These are phyloP conservation scores for Trifolium subterraneum DNA, from an alignment of 306 rosid genomes.

Conservation along the genomic window DNA sequence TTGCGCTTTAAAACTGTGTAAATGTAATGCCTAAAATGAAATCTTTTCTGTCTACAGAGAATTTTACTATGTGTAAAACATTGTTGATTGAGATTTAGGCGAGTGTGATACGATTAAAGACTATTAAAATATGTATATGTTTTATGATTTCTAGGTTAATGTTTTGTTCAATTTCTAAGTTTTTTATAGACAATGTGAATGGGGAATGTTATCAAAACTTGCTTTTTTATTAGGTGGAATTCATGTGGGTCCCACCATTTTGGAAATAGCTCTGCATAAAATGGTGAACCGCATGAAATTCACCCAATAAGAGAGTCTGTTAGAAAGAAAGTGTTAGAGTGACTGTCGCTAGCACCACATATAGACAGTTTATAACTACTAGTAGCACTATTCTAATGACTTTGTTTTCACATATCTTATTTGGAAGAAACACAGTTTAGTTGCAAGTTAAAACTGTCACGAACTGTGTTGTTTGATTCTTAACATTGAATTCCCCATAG, in stretches of 20 bases:
- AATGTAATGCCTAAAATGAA: background rate
- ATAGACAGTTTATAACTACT: background rate
- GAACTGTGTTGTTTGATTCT: background rate
- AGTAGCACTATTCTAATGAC: background rate
- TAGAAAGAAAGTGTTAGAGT: no score
- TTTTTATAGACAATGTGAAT: background rate
- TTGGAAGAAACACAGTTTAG: slow-evolving; percentile 7
- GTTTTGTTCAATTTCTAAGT: background rate
- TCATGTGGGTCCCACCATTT: background rate
- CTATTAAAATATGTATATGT: background rate
- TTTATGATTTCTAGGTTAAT: background rate
- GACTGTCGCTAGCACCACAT: no score
- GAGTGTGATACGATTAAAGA: background rate
- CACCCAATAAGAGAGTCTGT: background rate
- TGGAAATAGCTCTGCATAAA: no score
- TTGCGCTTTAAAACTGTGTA: background rate
- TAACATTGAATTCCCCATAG: background rate
- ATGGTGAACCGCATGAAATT: background rate
- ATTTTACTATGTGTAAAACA: background rate
- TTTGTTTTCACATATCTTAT: slow-evolving; percentile 19
- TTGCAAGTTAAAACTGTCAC: background rate
- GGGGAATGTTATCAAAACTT: background rate
- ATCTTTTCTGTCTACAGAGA: background rate
- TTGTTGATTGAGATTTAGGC: background rate
- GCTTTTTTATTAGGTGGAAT: no score